These are phyloP conservation scores for Funneliformis geosporum DNA, from an alignment of 192 early-diverging fungal genomes.

Conservation along the genomic window DNA sequence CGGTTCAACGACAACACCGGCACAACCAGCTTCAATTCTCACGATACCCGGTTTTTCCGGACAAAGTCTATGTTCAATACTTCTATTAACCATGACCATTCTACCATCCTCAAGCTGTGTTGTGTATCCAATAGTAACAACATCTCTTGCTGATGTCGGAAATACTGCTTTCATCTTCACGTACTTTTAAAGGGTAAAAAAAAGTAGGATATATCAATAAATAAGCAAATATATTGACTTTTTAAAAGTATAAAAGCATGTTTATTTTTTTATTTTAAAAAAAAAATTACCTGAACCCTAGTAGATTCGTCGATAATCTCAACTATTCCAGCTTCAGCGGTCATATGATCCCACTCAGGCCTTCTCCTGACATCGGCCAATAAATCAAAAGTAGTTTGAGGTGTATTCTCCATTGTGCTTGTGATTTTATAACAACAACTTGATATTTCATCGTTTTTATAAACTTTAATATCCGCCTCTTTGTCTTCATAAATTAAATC, in stretches of 20 bases:
- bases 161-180: conserved; percentile 39
- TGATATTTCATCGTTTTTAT: conserved; percentile 37
- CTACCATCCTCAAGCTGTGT: conserved; percentile 36
- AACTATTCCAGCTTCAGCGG: conserved; percentile 37
- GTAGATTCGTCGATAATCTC: conserved; percentile 25
- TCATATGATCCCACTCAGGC: conserved; percentile 40
- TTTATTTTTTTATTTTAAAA: too few species aligned
- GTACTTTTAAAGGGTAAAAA: conserved; percentile 15
- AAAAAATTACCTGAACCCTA: conserved; percentile 30
- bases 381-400: conserved; percentile 37
- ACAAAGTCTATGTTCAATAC: conserved; percentile 38
- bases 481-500: conserved; percentile 41
- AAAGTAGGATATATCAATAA: neutral
- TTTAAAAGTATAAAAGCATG: too few species aligned
- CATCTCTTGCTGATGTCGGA: conserved; percentile 39
- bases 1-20: conserved; percentile 39
- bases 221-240: neutral
- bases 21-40: conserved; percentile 39
- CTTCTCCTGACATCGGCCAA: conserved; percentile 35
- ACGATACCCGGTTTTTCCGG: conserved; percentile 37
- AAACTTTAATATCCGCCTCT: conserved; percentile 34
- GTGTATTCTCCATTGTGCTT: conserved; percentile 39
- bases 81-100: conserved; percentile 33
- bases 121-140: conserved; percentile 35
- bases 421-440: conserved; percentile 43